A percentile compares a stretch with the other conserved stretches of the same genome.
These are phyloP conservation scores for Backusella sp. DNA, from an alignment of 192 early-diverging fungal genomes.

Conservation along the genomic window DNA sequence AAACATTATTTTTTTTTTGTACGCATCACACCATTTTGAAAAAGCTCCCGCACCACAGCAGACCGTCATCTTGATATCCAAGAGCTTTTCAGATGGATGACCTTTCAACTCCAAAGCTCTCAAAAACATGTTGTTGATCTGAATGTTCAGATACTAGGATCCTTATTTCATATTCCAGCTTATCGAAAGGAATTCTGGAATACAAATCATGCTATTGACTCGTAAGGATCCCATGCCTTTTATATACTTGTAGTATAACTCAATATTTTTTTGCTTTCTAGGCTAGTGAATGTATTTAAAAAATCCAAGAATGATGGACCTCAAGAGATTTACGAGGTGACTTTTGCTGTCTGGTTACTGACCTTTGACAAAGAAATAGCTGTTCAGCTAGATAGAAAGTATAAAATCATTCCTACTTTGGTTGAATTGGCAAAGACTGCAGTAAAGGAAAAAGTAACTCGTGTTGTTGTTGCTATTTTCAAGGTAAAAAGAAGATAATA, in stretches of 20 bases:
- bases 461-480: constrained; percentile 84
- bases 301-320: constrained; percentile 51
- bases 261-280: constrained; percentile 11
- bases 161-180: constrained; percentile 57
- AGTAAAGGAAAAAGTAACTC: constrained; percentile 96
- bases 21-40: neutral
- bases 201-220: constrained; percentile 51
- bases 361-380: constrained; percentile 75
- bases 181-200: constrained; percentile 64
- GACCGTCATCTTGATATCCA: constrained; percentile 45
- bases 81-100: constrained; percentile 71
- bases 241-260: constrained; percentile 7
- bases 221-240: constrained; percentile 41
- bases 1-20: neutral
- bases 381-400: constrained; percentile 67
- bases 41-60: constrained; percentile 26
- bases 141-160: constrained; percentile 78
- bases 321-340: constrained; percentile 93
- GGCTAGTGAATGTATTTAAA: constrained; percentile 67
- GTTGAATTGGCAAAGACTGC: constrained; percentile 90
- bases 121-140: constrained; percentile 69
- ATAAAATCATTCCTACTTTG: constrained; percentile 78
- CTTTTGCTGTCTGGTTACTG: constrained; percentile 90
- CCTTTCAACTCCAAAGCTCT: constrained; percentile 55
- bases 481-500: constrained; percentile 44